Conservation (phyloP, 169 alveolate species). For the Eimeria necatrix region DNA sequence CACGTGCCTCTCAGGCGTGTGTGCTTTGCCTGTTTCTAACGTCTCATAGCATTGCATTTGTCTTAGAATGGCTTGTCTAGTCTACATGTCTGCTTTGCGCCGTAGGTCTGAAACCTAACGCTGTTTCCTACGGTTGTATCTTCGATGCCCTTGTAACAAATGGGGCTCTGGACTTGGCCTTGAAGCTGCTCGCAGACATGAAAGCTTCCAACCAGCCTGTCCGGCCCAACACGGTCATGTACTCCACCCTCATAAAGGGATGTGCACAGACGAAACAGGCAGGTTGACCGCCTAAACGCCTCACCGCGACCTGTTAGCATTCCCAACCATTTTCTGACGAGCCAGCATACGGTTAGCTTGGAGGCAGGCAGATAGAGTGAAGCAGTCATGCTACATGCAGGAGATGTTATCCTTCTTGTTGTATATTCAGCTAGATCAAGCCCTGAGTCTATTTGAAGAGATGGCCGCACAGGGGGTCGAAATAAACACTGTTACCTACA, state of each 20-base stretch:
- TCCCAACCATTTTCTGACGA: too few species aligned
- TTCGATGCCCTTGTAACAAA: constrained; percentile 96
- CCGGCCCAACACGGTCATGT: constrained; percentile 94
- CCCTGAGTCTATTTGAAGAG: constrained; percentile 88
- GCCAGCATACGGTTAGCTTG: not conserved
- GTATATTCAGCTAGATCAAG: constrained; percentile 84
- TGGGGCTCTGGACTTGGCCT: constrained; percentile 92
- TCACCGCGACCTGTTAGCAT: too few species aligned
- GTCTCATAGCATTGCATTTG: too few species aligned
- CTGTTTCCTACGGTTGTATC: constrained; percentile 94
- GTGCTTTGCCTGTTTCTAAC: not conserved
- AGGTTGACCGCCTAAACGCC: not conserved
- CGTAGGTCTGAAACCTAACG: constrained; percentile 84
- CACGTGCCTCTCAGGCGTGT: not conserved
- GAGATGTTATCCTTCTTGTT: not conserved
- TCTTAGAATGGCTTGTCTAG: not conserved
- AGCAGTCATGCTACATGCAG: not conserved
- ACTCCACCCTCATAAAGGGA: constrained; percentile 95
- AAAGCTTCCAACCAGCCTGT: constrained; percentile 85
- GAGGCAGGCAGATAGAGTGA: not conserved
- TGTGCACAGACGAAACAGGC: constrained; percentile 92
- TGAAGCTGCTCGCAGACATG: constrained; percentile 93
- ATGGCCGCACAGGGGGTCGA: constrained; percentile 91
- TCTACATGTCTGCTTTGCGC: not conserved
- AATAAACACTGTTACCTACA: constrained; percentile 96